Conservation (phyloP, 2,329 filamentous ascomycete species). For the Phaeosphaeria sp. region DNA sequence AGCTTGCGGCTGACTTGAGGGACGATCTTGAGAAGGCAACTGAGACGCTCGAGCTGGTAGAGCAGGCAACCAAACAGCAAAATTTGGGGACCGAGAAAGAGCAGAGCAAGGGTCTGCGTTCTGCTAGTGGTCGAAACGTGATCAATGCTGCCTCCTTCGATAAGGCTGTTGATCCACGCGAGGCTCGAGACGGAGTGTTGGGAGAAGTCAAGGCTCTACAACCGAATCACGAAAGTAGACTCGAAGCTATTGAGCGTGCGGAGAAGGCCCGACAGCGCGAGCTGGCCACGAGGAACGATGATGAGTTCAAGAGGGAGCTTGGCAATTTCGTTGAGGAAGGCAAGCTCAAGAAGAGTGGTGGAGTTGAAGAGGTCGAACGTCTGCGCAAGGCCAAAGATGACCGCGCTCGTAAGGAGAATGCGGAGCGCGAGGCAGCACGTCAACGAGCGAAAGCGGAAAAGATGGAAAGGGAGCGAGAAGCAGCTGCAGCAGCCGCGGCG, state of each 20-base stretch:
- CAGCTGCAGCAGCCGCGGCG: slow-evolving; percentile 36
- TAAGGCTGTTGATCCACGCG: slow-evolving; percentile 69
- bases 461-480: slow-evolving; percentile 39
- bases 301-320: slow-evolving; percentile 86
- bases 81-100: slow-evolving; percentile 74
- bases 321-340: slow-evolving; percentile 85
- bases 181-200: slow-evolving; percentile 88
- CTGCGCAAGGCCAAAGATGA: slow-evolving; percentile 86
- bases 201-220: slow-evolving; percentile 92
- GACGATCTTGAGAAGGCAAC: slow-evolving; percentile 95
- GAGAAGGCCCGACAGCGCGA: slow-evolving; percentile 91
- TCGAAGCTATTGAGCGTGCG: slow-evolving; percentile 97
- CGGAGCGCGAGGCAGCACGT: slow-evolving; percentile 60
- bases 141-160: slow-evolving; percentile 50
- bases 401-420: slow-evolving; percentile 77
- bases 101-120: slow-evolving; percentile 51
- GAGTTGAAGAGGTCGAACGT: slow-evolving; percentile 91
- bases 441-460: slow-evolving; percentile 55
- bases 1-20: slow-evolving; percentile 87
- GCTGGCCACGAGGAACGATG: slow-evolving; percentile 74
- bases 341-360: slow-evolving; percentile 93
- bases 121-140: slow-evolving; percentile 55
- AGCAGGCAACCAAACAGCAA: slow-evolving; percentile 98
- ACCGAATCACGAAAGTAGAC: slow-evolving; percentile 89
- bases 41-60: slow-evolving; percentile 92